These are phyloP conservation scores for Xylariaceae sp. DNA, from an alignment of 2,329 filamentous ascomycete species.

Conservation along the genomic window DNA sequence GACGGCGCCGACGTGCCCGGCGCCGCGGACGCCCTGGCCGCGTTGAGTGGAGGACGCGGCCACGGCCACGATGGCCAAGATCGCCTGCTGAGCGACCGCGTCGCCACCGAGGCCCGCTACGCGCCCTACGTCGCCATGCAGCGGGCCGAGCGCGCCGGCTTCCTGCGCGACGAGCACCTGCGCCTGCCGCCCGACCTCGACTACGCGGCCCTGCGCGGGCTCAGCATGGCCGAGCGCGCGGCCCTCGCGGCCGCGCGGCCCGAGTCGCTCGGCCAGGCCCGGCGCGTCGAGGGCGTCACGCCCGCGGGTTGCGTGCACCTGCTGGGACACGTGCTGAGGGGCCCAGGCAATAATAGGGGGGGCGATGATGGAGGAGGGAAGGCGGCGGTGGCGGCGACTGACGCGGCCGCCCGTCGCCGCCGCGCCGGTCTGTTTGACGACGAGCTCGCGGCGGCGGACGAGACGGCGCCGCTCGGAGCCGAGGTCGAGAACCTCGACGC, in stretches of 20 bases:
- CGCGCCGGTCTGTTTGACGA: constrained; percentile 7
- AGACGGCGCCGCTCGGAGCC: constrained; percentile 20
- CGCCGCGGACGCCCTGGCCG: too few species aligned
- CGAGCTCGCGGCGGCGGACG: constrained; percentile 1
- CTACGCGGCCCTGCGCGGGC: constrained; percentile 63
- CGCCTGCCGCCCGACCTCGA: constrained; percentile 66
- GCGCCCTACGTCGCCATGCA: constrained; percentile 79
- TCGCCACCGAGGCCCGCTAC: constrained; percentile 77
- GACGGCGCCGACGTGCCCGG: constrained; percentile 46
- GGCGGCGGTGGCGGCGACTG: background rate
- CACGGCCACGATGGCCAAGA: too few species aligned
- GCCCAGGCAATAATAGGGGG: constrained; percentile 9
- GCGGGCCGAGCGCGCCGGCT: constrained; percentile 53
- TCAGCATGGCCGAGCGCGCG: constrained; percentile 73
- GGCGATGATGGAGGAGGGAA: constrained; percentile 1
- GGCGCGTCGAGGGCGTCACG: constrained; percentile 74
- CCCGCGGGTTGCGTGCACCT: constrained; percentile 53
- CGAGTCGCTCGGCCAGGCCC: constrained; percentile 81
- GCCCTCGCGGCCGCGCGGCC: constrained; percentile 64
- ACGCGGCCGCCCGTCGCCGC: background rate
- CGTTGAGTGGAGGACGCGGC: too few species aligned
- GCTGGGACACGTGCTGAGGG: constrained; percentile 52
- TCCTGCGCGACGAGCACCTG: constrained; percentile 70
- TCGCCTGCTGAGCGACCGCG: constrained; percentile 62
- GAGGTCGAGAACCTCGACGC: constrained; percentile 34